phyloP scores from a whole-genome alignment of 129 eudicot species.

The Flaveria bidentis region DNA sequence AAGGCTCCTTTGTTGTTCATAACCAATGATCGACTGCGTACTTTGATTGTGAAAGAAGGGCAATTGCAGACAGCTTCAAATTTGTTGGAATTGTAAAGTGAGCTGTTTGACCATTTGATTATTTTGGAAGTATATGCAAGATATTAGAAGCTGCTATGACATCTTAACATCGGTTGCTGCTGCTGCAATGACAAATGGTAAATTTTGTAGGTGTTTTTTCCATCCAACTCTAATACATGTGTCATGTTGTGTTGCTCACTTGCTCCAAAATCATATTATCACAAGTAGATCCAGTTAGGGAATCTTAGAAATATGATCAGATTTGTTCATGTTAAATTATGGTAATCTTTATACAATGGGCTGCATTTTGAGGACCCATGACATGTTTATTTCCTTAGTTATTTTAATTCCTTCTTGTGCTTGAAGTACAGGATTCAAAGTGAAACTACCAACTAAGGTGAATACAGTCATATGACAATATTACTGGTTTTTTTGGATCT shows the following conservation, averaged over 20 bases:
- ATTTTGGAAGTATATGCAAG: conserved; percentile 80
- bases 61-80: not conserved
- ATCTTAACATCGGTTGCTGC: conserved; percentile 75
- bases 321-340: conserved; percentile 2
- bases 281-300: not conserved
- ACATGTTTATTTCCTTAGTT: not conserved
- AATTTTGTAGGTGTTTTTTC: conserved; percentile 59
- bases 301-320: not conserved
- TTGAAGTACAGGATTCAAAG: not conserved
- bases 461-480: not conserved
- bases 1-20: not conserved
- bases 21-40: not conserved
- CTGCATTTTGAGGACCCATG: conserved; percentile 21
- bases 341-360: not conserved
- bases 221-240: not conserved
- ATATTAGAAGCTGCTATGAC: conserved; percentile 74
- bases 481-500: not conserved
- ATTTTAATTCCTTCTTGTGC: not conserved
- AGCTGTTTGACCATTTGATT: not conserved
- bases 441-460: too few species aligned
- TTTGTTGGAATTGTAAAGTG: not conserved
- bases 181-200: conserved; percentile 82
- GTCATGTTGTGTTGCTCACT: not conserved
- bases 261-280: not conserved
- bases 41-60: not conserved